Evolutionary conservation across 2,329 filamentous ascomycete species (phyloP).

Genomic region (Xylaria sp.): DNA sequence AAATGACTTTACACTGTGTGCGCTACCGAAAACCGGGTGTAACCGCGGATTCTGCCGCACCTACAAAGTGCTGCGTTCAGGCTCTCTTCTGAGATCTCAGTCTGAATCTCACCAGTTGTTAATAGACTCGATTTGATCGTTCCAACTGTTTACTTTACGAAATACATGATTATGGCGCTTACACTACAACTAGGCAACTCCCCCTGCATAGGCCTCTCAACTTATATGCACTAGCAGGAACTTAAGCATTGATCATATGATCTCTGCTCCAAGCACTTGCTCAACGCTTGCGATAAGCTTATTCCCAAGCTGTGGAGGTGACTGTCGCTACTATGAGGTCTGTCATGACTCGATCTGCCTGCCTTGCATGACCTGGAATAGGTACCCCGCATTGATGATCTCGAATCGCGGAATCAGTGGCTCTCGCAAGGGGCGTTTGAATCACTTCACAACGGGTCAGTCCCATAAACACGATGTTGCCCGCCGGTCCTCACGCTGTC

Average conservation of each 20-base stretch:
- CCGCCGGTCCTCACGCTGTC: conserved; percentile 3
- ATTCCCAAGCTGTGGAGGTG: too few species aligned
- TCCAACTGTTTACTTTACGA: background rate
- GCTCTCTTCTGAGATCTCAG: background rate
- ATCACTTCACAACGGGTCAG: background rate
- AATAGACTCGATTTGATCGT: background rate
- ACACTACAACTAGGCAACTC: background rate
- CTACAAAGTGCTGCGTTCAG: background rate
- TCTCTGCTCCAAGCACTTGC: too few species aligned
- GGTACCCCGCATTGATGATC: background rate
- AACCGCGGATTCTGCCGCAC: background rate
- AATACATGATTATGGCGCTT: background rate
- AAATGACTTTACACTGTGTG: too few species aligned
- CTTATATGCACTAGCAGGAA: background rate
- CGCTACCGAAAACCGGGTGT: too few species aligned
- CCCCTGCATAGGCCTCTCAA: background rate
- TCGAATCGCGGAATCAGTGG: background rate
- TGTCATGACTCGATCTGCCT: too few species aligned
- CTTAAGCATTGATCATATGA: too few species aligned
- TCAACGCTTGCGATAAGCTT: too few species aligned
- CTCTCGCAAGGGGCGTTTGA: background rate
- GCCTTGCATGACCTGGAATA: too few species aligned
- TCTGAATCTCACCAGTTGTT: background rate
- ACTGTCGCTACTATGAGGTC: too few species aligned
- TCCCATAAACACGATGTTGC: background rate